Percentiles rank a stretch among this genome's conserved stretches.
Conservation (phyloP, 176 grass and related monocot genomes). For the Carex parvula region DNA sequence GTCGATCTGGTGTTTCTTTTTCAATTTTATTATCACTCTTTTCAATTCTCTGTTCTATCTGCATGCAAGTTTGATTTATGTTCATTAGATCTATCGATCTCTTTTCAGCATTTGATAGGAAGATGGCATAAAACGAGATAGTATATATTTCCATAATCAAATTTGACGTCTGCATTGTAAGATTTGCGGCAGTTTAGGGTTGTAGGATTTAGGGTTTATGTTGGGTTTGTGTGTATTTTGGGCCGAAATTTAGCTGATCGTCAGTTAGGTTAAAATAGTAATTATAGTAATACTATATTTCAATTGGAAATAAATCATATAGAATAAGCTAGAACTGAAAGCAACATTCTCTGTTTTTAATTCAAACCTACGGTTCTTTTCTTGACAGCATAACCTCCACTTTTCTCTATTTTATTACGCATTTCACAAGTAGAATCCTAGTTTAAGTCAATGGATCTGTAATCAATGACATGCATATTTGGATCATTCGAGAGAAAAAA, state of each 20-base stretch:
- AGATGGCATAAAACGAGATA: neutral
- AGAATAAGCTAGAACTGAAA: constrained; percentile 8
- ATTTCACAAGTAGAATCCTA: neutral
- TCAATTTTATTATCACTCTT: neutral
- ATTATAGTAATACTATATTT: neutral
- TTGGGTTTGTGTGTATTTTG: neutral
- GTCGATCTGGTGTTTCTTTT: neutral
- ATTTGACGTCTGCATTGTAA: neutral
- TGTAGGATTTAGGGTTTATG: neutral
- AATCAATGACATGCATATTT: neutral
- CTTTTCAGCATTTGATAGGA: neutral
- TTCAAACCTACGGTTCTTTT: neutral
- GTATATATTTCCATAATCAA: neutral
- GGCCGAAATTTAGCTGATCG: neutral
- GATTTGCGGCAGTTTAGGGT: neutral
- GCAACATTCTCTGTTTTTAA: neutral
- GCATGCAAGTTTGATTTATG: neutral
- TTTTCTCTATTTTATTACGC: neutral
- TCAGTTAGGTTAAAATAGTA: neutral
- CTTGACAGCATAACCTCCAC: neutral
- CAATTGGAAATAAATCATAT: neutral
- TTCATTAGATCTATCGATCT: neutral
- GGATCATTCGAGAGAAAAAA: neutral
- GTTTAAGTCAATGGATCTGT: neutral
- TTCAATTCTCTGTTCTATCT: neutral